A percentile compares a stretch with the other conserved stretches of the same genome.
These are phyloP conservation scores for Aspergillus incahuasiensis DNA, from an alignment of 495 filamentous ascomycete species.

Conservation along the genomic window DNA sequence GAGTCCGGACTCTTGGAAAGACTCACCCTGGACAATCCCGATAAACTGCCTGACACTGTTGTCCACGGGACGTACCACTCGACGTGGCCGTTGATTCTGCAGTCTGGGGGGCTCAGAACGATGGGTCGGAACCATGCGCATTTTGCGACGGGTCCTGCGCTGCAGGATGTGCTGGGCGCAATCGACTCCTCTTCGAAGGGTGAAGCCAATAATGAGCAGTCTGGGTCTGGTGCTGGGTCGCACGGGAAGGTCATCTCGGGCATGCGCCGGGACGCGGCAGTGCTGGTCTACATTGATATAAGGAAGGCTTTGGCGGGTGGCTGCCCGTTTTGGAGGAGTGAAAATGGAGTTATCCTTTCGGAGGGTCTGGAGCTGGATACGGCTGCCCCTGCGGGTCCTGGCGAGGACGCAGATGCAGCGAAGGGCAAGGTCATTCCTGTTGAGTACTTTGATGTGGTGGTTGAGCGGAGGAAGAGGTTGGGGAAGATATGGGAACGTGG, in stretches of 20 bases:
- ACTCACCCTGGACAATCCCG: slow-evolving; percentile 44
- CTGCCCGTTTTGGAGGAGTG: slow-evolving; percentile 79
- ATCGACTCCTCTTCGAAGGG: slow-evolving; percentile 17
- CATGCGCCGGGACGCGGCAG: slow-evolving; percentile 73
- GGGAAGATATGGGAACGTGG: slow-evolving; percentile 65
- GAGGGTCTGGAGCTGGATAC: slow-evolving; percentile 34
- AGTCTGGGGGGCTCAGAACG: slow-evolving; percentile 65
- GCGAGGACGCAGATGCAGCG: slow-evolving; percentile 13
- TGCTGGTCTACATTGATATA: slow-evolving; percentile 79
- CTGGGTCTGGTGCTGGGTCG: not conserved
- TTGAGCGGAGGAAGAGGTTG: slow-evolving; percentile 52
- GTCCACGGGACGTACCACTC: slow-evolving; percentile 85
- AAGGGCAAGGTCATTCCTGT: slow-evolving; percentile 31
- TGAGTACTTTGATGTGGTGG: slow-evolving; percentile 48
- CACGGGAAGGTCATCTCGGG: slow-evolving; percentile 65
- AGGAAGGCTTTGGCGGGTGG: slow-evolving; percentile 55
- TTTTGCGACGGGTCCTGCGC: slow-evolving; percentile 66
- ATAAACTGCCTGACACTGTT: slow-evolving; percentile 56
- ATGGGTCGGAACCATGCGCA: slow-evolving; percentile 88
- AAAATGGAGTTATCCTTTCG: slow-evolving; percentile 70
- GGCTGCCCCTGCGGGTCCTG: not conserved
- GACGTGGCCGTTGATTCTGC: slow-evolving; percentile 67
- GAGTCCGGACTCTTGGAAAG: slow-evolving; percentile 59
- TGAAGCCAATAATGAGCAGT: not conserved
- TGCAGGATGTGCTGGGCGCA: slow-evolving; percentile 23